These are phyloP conservation scores for Glycine soja DNA, from an alignment of 306 rosid species.

Conservation along the genomic window DNA sequence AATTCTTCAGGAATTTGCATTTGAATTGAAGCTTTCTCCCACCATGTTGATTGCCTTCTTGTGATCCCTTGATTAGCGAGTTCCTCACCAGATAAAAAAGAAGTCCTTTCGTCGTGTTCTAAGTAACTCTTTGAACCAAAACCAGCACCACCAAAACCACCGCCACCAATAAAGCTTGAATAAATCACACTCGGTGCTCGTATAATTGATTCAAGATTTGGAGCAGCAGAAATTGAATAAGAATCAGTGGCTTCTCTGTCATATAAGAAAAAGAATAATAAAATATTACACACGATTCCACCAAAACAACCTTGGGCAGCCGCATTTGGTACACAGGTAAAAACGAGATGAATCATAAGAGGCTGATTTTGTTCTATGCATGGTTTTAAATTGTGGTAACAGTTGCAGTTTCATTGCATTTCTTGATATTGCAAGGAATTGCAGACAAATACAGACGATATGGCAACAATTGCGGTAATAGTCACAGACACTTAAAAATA, in stretches of 20 bases:
- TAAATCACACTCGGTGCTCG: slow-evolving; percentile 61
- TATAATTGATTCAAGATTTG: slow-evolving; percentile 59
- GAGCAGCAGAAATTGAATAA: slow-evolving; percentile 76
- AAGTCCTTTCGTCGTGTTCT: slow-evolving; percentile 56
- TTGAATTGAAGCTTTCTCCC: slow-evolving; percentile 58
- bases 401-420: too few species aligned
- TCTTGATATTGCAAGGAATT: too few species aligned
- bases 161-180: slow-evolving; percentile 51
- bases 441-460: too few species aligned
- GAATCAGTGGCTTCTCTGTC: slow-evolving; percentile 85
- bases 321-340: too few species aligned
- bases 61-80: slow-evolving; percentile 43
- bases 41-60: slow-evolving; percentile 60
- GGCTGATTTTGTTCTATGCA: neutral
- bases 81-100: slow-evolving; percentile 60
- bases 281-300: neutral
- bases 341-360: neutral
- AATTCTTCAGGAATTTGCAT: slow-evolving; percentile 68
- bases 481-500: too few species aligned
- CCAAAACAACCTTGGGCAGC: neutral
- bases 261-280: neutral
- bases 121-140: slow-evolving; percentile 49
- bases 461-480: too few species aligned
- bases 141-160: neutral
- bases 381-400: too few species aligned